Evolutionary conservation across 208 protist species (phyloP).

Genomic region (Wallacemonas sp.): DNA sequence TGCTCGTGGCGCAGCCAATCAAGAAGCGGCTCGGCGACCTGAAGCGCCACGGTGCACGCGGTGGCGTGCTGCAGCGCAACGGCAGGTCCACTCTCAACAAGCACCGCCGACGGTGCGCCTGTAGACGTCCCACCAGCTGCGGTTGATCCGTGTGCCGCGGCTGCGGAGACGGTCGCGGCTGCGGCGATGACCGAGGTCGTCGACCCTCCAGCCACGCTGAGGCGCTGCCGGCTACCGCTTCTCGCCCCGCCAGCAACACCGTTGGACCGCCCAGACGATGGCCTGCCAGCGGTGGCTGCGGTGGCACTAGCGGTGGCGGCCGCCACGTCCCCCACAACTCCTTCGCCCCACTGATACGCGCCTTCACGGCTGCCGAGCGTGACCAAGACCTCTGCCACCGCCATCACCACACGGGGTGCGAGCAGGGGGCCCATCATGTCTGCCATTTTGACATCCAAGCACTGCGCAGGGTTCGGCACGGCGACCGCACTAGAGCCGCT

Average conservation of each 20-base stretch:
- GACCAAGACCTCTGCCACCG: slow-evolving; percentile 64
- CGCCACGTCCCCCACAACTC: not conserved
- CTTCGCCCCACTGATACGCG: slow-evolving; percentile 44
- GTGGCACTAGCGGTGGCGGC: not conserved
- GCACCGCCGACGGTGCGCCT: not conserved
- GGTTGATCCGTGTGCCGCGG: too few relatives aligned
- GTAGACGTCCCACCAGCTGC: too few relatives aligned
- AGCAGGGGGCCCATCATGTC: slow-evolving; percentile 50
- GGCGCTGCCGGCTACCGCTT: too few relatives aligned
- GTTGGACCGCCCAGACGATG: slow-evolving; percentile 1
- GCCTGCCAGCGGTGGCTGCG: not conserved
- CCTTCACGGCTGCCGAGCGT: slow-evolving; percentile 46
- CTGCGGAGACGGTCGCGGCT: too few relatives aligned
- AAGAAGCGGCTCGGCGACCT: slow-evolving; percentile 45
- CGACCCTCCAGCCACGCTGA: too few relatives aligned
- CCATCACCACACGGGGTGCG: slow-evolving; percentile 48
- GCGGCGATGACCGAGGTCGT: too few relatives aligned
- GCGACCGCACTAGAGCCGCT: not conserved
- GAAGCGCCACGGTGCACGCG: slow-evolving; percentile 63
- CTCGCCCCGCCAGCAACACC: too few relatives aligned
- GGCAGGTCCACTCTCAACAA: not conserved
- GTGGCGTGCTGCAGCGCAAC: slow-evolving; percentile 17
- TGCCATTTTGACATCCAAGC: slow-evolving; percentile 42
- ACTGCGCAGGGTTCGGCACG: slow-evolving; percentile 12
- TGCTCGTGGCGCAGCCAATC: slow-evolving; percentile 33